These are phyloP conservation scores for Liriodendron chinense DNA, from an alignment of 164 flowering plant species.

Conservation along the genomic window DNA sequence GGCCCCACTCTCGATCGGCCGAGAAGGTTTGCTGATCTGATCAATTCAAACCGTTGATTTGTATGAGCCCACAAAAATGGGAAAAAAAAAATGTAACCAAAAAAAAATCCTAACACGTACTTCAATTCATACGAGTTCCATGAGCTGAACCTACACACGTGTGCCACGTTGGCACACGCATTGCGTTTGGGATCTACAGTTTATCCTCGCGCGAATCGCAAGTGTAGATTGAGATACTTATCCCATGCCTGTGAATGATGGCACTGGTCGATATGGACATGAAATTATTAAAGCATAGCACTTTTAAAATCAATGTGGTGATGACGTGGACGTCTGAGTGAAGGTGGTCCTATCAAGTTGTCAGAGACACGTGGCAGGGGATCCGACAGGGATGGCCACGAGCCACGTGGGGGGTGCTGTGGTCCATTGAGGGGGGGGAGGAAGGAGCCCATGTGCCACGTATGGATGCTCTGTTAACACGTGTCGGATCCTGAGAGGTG, in stretches of 20 bases:
- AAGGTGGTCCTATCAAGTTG: conserved; percentile 43
- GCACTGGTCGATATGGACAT: conserved; percentile 32
- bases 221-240: background rate
- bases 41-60: too few relatives aligned
- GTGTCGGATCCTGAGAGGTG: conserved; percentile 12
- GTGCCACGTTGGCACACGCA: too few relatives aligned
- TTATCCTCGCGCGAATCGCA: too few relatives aligned
- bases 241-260: background rate
- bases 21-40: too few relatives aligned
- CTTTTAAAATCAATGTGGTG: conserved; percentile 4
- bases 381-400: conserved; percentile 24
- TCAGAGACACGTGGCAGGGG: conserved; percentile 43
- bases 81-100: too few relatives aligned
- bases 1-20: too few relatives aligned
- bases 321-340: conserved; percentile 6
- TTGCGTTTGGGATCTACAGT: too few relatives aligned
- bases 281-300: conserved; percentile 36
- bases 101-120: too few relatives aligned
- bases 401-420: background rate
- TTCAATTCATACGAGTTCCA: too few relatives aligned
- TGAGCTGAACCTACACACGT: too few relatives aligned
- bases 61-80: too few relatives aligned
- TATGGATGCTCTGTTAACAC: conserved; percentile 4
- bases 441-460: background rate
- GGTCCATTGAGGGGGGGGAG: background rate